Conservation (phyloP, 345 rosid genomes). For the Eucalyptus paniculata region DNA sequence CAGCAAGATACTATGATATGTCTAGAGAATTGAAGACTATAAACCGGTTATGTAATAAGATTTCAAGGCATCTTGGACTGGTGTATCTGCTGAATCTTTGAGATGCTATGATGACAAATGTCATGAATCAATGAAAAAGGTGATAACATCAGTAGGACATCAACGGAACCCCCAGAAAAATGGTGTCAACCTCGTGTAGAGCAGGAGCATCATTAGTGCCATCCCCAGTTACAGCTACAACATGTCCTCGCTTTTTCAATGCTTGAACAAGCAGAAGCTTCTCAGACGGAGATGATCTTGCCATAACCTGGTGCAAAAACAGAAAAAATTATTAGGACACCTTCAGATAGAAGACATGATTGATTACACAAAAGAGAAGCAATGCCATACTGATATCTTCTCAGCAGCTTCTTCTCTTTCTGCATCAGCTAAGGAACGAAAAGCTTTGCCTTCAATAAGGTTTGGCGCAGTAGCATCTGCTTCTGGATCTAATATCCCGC, state of each 20-base stretch:
- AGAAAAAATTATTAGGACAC: neutral
- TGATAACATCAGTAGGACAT: neutral
- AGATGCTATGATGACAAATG: neutral
- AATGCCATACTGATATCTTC: conserved; percentile 54
- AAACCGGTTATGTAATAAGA: neutral
- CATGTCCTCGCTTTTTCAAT: conserved; percentile 16
- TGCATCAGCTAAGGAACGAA: conserved; percentile 56
- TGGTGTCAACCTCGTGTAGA: conserved; percentile 16
- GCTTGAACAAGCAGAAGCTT: conserved; percentile 39
- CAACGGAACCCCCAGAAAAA: neutral
- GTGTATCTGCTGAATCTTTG: neutral
- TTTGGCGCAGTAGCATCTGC: conserved; percentile 50
- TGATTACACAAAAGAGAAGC: neutral
- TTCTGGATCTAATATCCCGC: conserved; percentile 65
- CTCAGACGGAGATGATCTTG: conserved; percentile 81
- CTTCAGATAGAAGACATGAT: neutral
- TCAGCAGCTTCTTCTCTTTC: conserved; percentile 70
- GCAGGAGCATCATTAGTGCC: conserved; percentile 46
- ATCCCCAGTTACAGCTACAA: conserved; percentile 44
- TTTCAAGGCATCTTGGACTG: neutral
- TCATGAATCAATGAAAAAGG: neutral
- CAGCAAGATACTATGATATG: rapidly evolving
- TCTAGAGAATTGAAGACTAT: neutral
- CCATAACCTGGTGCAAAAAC: conserved; percentile 60
- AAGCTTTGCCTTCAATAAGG: conserved; percentile 78